Conservation (phyloP, 2,329 filamentous ascomycete genomes). For the Aschersonia sp. region DNA sequence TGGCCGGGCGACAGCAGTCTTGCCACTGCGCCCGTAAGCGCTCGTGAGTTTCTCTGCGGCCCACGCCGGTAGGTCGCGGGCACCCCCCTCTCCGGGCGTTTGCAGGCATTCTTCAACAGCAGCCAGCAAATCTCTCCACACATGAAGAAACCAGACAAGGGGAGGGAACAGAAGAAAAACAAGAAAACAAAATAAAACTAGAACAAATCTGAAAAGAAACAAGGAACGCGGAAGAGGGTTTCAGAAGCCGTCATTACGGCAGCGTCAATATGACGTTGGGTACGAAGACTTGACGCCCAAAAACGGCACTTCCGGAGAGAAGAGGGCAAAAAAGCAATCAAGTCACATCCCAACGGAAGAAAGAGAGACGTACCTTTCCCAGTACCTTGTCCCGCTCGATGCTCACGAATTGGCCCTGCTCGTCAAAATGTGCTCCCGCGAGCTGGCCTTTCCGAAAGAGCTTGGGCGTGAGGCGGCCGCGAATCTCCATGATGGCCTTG, state of each 20-base stretch:
- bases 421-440: conserved; percentile 68
- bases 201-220: not conserved
- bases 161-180: not conserved
- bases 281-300: conserved; percentile 3
- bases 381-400: conserved; percentile 79
- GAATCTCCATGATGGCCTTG: conserved; percentile 86
- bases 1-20: not conserved
- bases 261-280: too few relatives aligned
- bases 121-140: too few relatives aligned
- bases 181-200: not conserved
- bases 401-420: conserved; percentile 69
- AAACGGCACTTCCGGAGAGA: not conserved
- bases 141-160: not conserved
- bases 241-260: too few relatives aligned
- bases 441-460: conserved; percentile 72
- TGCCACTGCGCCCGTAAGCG: not conserved
- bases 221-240: not conserved
- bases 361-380: conserved; percentile 47
- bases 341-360: conserved; percentile 8
- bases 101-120: not conserved
- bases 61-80: too few relatives aligned
- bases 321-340: conserved; percentile 2
- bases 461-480: conserved; percentile 83
- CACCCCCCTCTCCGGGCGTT: not conserved
- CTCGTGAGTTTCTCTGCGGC: not conserved